phyloP scores from a whole-genome alignment of 1,284 basidiomycete species.

The Puccinia hordei region DNA sequence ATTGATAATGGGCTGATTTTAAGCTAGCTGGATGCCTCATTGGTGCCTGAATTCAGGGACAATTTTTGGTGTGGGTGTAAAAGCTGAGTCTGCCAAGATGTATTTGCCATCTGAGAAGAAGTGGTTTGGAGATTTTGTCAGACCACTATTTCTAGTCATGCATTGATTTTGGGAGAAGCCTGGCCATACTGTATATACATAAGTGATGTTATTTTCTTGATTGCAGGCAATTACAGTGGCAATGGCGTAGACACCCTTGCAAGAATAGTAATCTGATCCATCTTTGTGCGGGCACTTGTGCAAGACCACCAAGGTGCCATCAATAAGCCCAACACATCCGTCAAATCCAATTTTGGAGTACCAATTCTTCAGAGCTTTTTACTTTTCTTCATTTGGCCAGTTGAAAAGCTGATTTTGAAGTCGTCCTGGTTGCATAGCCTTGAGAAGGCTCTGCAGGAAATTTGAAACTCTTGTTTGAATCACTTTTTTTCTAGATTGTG shows the following conservation, averaged over 20 bases:
- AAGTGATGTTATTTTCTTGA: not conserved
- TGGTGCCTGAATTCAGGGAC: not conserved
- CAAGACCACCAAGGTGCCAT: not conserved
- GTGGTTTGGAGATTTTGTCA: not conserved
- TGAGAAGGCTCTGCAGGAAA: not conserved
- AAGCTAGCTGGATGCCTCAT: not conserved
- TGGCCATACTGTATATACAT: not conserved
- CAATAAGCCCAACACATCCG: not conserved
- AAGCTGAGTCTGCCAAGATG: slow-evolving; percentile 6
- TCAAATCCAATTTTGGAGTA: not conserved
- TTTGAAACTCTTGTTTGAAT: slow-evolving; percentile 3
- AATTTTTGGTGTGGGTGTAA: not conserved
- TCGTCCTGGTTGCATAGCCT: not conserved
- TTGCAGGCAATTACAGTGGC: not conserved
- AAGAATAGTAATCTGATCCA: not conserved
- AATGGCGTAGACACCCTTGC: not conserved
- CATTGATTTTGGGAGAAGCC: slow-evolving; percentile 2
- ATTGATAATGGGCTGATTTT: not conserved
- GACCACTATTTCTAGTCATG: not conserved
- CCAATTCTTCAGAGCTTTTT: not conserved
- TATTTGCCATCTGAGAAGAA: not conserved
- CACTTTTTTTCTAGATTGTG: not conserved
- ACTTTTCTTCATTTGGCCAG: not conserved
- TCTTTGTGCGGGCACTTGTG: not conserved
- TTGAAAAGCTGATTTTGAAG: not conserved